A percentile compares a stretch with the other conserved stretches of the same genome.
Conservation (phyloP, 2,329 filamentous ascomycete species). For the Hymenoscyphus infarciens region DNA sequence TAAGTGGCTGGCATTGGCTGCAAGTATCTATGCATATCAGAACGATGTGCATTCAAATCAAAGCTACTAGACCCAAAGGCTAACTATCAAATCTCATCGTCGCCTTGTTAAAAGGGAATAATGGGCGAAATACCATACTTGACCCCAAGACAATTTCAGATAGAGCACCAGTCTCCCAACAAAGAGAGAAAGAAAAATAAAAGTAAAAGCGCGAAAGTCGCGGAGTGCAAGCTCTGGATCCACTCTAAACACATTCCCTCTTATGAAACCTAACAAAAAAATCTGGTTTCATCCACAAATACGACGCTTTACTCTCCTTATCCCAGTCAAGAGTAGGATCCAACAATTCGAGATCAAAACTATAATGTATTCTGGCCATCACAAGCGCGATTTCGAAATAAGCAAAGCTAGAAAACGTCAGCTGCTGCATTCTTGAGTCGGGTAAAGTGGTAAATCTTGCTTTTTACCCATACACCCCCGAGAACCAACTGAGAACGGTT, state of each 20-base stretch:
- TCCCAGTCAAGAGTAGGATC: slow-evolving; percentile 28
- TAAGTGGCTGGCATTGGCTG: too few relatives aligned
- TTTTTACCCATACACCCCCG: slow-evolving; percentile 36
- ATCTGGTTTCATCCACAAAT: slow-evolving; percentile 30
- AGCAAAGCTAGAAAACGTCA: not conserved
- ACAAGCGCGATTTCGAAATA: slow-evolving; percentile 1
- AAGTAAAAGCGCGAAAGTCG: too few relatives aligned
- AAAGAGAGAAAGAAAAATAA: too few relatives aligned
- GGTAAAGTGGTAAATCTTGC: not conserved
- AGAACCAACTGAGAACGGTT: slow-evolving; percentile 36
- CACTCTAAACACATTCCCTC: not conserved
- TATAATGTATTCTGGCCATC: slow-evolving; percentile 27
- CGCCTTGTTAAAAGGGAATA: not conserved
- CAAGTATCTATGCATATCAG: too few relatives aligned
- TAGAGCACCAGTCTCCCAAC: too few relatives aligned
- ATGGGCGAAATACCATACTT: not conserved
- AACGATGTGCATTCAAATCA: not conserved
- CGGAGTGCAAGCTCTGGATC: not conserved
- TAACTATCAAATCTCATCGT: not conserved
- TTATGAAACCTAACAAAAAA: not conserved
- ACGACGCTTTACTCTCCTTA: slow-evolving; percentile 23
- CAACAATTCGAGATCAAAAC: slow-evolving; percentile 12
- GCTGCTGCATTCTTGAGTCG: not conserved
- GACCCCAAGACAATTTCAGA: not conserved
- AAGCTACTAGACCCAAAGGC: not conserved